Evolutionary conservation across 192 early-diverging fungal species (phyloP).

Genomic region (Geranomyces variabilis): DNA sequence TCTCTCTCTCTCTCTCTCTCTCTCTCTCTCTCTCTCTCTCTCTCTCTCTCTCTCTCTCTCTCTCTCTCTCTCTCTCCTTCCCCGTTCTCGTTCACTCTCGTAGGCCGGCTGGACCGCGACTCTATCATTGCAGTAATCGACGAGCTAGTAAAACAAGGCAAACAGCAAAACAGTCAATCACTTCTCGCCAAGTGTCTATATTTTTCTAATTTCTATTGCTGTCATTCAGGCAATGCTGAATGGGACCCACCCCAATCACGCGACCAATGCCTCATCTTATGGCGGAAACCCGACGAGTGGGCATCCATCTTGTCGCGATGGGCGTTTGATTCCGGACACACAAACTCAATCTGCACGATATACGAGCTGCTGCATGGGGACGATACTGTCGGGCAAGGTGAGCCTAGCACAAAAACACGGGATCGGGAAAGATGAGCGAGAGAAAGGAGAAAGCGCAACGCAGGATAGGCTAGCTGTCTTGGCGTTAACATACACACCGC

Average conservation of each 20-base stretch:
- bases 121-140: conserved; percentile 75
- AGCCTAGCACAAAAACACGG: conserved; percentile 7
- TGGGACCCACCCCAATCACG: conserved; percentile 60
- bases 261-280: conserved; percentile 45
- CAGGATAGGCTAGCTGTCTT: too few species aligned
- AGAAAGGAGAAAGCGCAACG: too few species aligned
- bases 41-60: too few species aligned
- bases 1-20: too few species aligned
- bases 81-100: background rate
- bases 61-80: too few species aligned
- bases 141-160: conserved; percentile 45
- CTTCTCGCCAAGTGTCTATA: too few species aligned
- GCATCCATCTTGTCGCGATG: conserved; percentile 78
- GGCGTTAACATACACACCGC: too few species aligned
- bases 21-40: too few species aligned
- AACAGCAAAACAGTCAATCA: background rate
- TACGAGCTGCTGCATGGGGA: conserved; percentile 92
- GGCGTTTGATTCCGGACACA: conserved; percentile 72
- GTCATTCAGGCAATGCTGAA: background rate
- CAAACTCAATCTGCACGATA: conserved; percentile 80
- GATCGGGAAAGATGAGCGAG: too few species aligned
- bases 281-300: conserved; percentile 93
- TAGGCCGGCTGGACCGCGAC: conserved; percentile 64
- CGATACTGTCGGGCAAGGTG: conserved; percentile 72
- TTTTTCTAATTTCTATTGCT: background rate